These are phyloP conservation scores for Suhomyces sp. DNA, from an alignment of 805 yeast species.

Conservation along the genomic window DNA sequence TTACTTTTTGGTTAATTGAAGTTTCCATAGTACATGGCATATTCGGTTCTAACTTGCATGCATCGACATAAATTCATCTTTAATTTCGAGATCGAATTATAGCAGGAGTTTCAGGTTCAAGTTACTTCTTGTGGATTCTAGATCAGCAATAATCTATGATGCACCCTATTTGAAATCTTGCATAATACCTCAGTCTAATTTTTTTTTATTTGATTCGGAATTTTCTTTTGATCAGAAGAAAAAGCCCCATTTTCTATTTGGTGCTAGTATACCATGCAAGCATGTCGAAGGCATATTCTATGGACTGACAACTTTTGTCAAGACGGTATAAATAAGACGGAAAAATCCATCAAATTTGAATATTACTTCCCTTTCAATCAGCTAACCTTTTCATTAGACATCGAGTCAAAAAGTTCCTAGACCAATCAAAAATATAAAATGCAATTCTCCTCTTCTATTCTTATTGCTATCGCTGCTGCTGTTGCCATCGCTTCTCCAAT, in stretches of 20 bases:
- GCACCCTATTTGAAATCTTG: neutral
- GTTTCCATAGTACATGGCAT: neutral
- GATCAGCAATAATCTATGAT: neutral
- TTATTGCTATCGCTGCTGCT: neutral
- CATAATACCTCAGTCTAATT: neutral
- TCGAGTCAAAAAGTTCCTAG: neutral
- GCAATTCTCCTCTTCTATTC: neutral
- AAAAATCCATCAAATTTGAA: neutral
- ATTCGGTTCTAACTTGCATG: neutral
- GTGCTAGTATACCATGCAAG: neutral
- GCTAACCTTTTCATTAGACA: neutral
- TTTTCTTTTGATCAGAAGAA: neutral
- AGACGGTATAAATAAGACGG: neutral
- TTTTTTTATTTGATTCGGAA: neutral
- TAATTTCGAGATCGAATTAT: neutral
- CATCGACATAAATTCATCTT: neutral
- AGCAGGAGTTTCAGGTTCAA: neutral
- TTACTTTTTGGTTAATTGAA: neutral
- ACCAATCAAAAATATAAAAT: neutral
- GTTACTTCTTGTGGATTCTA: neutral
- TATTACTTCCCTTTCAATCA: neutral
- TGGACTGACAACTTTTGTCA: neutral
- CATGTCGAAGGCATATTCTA: neutral
- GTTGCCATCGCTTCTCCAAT: slow-evolving; percentile 1
- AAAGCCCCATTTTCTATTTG: neutral